These are phyloP conservation scores for Yamadazyma buinensis DNA, from an alignment of 1,139 yeast genomes.

Conservation along the genomic window DNA sequence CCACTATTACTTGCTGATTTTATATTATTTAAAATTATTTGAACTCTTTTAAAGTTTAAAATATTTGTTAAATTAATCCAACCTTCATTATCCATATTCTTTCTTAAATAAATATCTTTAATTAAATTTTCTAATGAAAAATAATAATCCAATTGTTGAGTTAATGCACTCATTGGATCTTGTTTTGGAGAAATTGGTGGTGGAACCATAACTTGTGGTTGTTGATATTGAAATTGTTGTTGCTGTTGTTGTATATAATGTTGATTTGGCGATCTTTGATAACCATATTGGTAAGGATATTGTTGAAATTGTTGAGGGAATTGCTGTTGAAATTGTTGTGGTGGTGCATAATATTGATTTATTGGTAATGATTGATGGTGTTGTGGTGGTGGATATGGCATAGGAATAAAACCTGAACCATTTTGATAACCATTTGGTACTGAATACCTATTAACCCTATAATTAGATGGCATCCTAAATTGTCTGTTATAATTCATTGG, in stretches of 20 bases:
- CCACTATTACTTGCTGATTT: constrained; percentile 26
- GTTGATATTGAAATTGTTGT: constrained; percentile 8
- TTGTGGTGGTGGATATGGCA: constrained; percentile 11
- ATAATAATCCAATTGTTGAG: constrained; percentile 81
- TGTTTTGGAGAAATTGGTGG: constrained; percentile 50
- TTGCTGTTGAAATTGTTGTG: constrained; percentile 7
- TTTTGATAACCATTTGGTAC: constrained; percentile 12
- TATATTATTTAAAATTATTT: constrained; percentile 45
- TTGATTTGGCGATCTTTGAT: constrained; percentile 7
- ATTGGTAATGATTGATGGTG: constrained; percentile 14
- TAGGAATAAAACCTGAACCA: constrained; percentile 9
- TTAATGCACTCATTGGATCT: constrained; percentile 45
- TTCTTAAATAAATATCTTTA: constrained; percentile 74
- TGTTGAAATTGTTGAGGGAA: background rate
- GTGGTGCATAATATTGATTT: constrained; percentile 11
- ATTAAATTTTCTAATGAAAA: constrained; percentile 83
- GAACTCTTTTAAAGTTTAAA: constrained; percentile 72
- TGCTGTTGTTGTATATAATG: constrained; percentile 10
- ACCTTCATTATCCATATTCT: constrained; percentile 74
- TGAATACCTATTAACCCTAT: constrained; percentile 13
- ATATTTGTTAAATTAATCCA: constrained; percentile 62
- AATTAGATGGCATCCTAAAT: constrained; percentile 12
- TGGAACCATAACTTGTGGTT: constrained; percentile 34
- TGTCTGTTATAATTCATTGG: constrained; percentile 13
- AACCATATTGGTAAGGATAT: constrained; percentile 13